Conservation (phyloP, 257 asterid genomes). For the Lycium barbarum region DNA sequence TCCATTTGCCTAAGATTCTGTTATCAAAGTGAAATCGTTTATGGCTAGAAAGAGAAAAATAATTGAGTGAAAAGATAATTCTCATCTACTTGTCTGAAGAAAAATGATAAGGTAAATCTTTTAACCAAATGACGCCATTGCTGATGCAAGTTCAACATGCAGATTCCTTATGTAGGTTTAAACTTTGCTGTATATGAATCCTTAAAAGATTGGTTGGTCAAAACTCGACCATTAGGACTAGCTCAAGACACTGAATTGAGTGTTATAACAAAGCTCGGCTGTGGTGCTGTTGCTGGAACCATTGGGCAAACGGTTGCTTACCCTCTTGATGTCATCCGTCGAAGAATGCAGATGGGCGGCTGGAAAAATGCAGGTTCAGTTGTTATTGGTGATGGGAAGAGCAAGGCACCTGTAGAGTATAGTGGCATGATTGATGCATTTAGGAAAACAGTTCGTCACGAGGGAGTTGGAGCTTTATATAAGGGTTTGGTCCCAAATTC, state of each 20-base stretch:
- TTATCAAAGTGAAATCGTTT: constrained; percentile 6
- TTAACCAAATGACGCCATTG: constrained; percentile 27
- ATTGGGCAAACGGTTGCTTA: constrained; percentile 97
- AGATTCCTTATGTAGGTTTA: constrained; percentile 98
- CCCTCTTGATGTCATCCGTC: constrained; percentile 94
- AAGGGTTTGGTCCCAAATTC: constrained; percentile 97
- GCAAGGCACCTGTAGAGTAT: constrained; percentile 70
- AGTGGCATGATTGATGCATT: constrained; percentile 95
- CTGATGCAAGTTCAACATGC: constrained; percentile 39
- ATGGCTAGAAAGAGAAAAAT: neutral
- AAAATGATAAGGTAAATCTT: neutral
- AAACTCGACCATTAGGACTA: constrained; percentile 66
- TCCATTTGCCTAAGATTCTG: neutral
- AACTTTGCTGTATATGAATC: constrained; percentile 98
- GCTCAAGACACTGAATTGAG: constrained; percentile 81
- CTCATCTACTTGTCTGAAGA: neutral
- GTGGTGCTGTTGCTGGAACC: constrained; percentile 97
- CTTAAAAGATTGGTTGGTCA: constrained; percentile 82
- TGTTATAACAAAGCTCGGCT: constrained; percentile 78
- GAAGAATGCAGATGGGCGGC: constrained; percentile 99
- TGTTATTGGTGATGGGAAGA: constrained; percentile 80
- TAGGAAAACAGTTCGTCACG: constrained; percentile 90
- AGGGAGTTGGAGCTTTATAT: constrained; percentile 89
- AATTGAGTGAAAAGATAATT: neutral
- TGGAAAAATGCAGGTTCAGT: constrained; percentile 91